Evolutionary conservation across 805 yeast species (phyloP).

Genomic region (Ogataea haglerorum): DNA sequence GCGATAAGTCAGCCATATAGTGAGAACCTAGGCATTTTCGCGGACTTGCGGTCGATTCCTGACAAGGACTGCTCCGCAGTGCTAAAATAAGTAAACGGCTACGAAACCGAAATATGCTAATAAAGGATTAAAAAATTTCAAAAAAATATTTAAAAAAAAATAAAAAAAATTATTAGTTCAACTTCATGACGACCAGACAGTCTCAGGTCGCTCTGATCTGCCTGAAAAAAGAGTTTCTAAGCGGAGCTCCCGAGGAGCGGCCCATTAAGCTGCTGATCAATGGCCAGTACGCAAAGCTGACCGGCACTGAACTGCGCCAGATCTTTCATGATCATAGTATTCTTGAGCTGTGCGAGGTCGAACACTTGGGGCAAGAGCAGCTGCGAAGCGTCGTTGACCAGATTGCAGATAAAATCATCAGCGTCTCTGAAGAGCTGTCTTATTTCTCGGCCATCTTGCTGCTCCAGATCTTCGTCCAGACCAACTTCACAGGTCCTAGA

Average conservation of each 20-base stretch:
- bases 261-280: slow-evolving; percentile 18
- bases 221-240: slow-evolving; percentile 14
- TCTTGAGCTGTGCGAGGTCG: neutral
- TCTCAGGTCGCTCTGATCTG: slow-evolving; percentile 19
- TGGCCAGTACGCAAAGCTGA: slow-evolving; percentile 29
- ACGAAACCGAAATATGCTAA: too few relatives aligned
- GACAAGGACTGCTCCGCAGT: too few relatives aligned
- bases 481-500: slow-evolving; percentile 82
- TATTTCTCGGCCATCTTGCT: slow-evolving; percentile 49
- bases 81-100: too few relatives aligned
- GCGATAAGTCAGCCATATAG: neutral
- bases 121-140: too few relatives aligned
- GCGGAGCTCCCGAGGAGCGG: neutral
- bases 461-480: slow-evolving; percentile 67
- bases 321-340: slow-evolving; percentile 18
- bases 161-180: too few relatives aligned
- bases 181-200: slow-evolving; percentile 5
- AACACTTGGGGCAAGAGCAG: neutral
- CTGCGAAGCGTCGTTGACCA: neutral
- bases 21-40: too few relatives aligned
- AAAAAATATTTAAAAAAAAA: neutral
- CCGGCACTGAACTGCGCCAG: slow-evolving; percentile 8
- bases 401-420: neutral
- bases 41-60: too few relatives aligned
- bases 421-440: slow-evolving; percentile 12